Base-by-base conservation (phyloP, 2,329 filamentous ascomycete species). In the Clonostachys chloroleuca region DNA sequence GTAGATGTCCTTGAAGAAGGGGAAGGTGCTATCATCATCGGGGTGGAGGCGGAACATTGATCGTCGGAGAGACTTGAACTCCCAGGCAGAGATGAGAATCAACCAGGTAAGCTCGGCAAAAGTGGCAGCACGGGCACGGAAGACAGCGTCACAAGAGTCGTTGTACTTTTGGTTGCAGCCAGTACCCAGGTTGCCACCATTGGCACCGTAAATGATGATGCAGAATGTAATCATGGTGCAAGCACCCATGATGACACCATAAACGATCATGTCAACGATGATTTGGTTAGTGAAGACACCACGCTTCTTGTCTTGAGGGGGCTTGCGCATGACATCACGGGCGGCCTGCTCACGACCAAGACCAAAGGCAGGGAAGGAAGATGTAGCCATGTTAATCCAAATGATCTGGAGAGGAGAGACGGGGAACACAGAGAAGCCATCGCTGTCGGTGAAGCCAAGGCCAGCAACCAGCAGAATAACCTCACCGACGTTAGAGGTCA, bases 361-460 rank as follows among this genome's bases (percentile, higher is more conserved):
- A 40, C 90, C 91, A 71, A 96, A 94, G 49, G 92, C 91, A 2
- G 90, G 90, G 64, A 94, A 83, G 2, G 86, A 88, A 39, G 88
- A 92, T 0, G 91, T 96, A 47, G 94, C 80, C 87, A 95, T 92
- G 66, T 95, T 95, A 64, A 96, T 89, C 90, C 89, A 96, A 49
- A 96, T 79, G 52, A 95, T 92, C 57, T 95, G 85, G 12, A 95
- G 82, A 1, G 91, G 89, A 0, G 88, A 83, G 41, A 95, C 80
- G 5, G 90, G 91, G 64, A 95, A 95, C 10, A 95, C 89, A 0
- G 89, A 94, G 51, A 88, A 77, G 9, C 80, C 77, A 10, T 74
- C 70, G 3, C 66, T 54, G 59, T 95, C 91, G 58, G 90, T 87
- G 70, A 95, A 95, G 0, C 77, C 86, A 5, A 95, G 80, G 46